Evolutionary conservation across 495 filamentous ascomycete genomes (phyloP).

Genomic region (Bacidia rubella): DNA sequence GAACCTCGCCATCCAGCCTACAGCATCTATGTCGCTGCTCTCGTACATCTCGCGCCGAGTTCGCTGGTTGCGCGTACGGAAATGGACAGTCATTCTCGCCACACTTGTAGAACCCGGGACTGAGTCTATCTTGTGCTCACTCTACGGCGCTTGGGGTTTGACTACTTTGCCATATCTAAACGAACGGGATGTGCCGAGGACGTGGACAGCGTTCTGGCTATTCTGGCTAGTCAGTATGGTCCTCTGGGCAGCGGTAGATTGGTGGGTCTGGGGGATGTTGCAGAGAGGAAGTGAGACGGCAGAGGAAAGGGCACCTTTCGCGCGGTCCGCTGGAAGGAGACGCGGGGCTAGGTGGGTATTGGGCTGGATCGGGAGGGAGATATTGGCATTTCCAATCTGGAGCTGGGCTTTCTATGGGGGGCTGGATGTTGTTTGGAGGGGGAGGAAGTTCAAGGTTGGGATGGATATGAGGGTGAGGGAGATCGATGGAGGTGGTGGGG

Average conservation of each 20-base stretch:
- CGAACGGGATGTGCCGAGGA: conserved; percentile 41
- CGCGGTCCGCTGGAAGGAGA: conserved; percentile 8
- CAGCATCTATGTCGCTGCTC: conserved; percentile 61
- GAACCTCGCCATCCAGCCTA: conserved; percentile 82
- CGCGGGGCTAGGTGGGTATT: conserved; percentile 45
- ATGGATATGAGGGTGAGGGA: conserved; percentile 68
- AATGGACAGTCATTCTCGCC: conserved; percentile 80
- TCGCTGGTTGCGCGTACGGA: conserved; percentile 84
- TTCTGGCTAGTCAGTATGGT: conserved; percentile 54
- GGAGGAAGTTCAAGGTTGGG: conserved; percentile 66
- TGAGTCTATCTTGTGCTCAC: conserved; percentile 71
- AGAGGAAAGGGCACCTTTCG: conserved; percentile 37
- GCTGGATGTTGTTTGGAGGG: conserved; percentile 74
- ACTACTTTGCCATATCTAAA: conserved; percentile 58
- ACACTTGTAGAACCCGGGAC: conserved; percentile 92
- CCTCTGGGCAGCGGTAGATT: conserved; percentile 63
- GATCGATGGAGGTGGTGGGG: conserved; percentile 18
- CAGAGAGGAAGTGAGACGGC: conserved; percentile 57
- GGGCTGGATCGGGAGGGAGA: conserved; percentile 78
- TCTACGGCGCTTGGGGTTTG: conserved; percentile 64
- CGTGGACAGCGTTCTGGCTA: conserved; percentile 53
- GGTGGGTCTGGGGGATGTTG: conserved; percentile 55
- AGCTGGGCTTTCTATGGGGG: conserved; percentile 70
- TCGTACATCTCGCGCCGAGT: conserved; percentile 75
- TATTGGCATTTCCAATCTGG: conserved; percentile 80